phyloP scores from a whole-genome alignment of 176 grass and related monocot species.

The Thinopyrum elongatum region DNA sequence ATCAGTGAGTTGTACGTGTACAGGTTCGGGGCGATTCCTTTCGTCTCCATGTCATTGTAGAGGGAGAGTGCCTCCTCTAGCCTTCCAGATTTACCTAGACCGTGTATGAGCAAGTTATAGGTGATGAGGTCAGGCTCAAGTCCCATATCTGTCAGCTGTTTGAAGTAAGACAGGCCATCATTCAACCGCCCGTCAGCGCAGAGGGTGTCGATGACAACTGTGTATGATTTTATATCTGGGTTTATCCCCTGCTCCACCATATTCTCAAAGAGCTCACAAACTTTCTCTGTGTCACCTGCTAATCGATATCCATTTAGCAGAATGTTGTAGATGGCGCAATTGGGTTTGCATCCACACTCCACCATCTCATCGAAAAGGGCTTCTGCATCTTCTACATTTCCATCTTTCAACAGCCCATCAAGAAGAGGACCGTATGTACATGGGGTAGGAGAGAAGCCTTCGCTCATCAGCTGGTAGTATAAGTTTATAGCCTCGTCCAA shows the following conservation, averaged over 20 bases:
- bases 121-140: conserved; percentile 78
- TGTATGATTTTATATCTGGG: conserved; percentile 92
- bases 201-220: conserved; percentile 63
- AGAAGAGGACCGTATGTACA: conserved; percentile 93
- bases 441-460: conserved; percentile 69
- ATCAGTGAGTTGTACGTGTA: conserved; percentile 95
- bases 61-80: conserved; percentile 62
- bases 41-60: conserved; percentile 73
- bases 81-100: conserved; percentile 69
- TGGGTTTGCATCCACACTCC: conserved; percentile 72
- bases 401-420: conserved; percentile 76
- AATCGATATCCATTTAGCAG: conserved; percentile 72
- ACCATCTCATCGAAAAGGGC: conserved; percentile 74
- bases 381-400: conserved; percentile 71
- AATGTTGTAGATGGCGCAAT: conserved; percentile 91
- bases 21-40: conserved; percentile 70
- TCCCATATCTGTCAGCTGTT: conserved; percentile 48
- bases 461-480: conserved; percentile 62
- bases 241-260: conserved; percentile 77
- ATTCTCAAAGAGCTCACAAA: conserved; percentile 57
- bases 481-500: conserved; percentile 74
- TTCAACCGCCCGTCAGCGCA: conserved; percentile 58
- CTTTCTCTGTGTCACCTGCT: conserved; percentile 61
- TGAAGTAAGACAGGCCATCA: conserved; percentile 68
- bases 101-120: conserved; percentile 90